A percentile compares a stretch with the other conserved stretches of the same genome.
These are phyloP conservation scores for Solanum hybrid DNA, from an alignment of 305 asterid genomes.

Conservation along the genomic window DNA sequence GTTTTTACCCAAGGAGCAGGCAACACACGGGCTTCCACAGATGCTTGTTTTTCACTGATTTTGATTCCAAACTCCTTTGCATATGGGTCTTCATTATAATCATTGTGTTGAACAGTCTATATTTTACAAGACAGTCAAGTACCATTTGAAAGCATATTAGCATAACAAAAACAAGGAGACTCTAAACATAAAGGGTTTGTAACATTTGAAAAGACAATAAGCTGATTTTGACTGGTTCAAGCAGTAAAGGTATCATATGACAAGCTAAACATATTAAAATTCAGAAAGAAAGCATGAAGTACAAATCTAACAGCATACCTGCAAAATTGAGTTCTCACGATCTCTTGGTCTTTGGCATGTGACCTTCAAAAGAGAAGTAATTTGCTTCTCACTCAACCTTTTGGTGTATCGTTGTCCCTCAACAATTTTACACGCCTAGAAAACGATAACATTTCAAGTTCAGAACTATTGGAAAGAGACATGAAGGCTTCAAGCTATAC, in stretches of 20 bases:
- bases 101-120: slow-evolving; percentile 86
- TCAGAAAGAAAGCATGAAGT: background rate
- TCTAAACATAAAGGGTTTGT: background rate
- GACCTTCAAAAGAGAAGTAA: slow-evolving; percentile 81
- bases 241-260: background rate
- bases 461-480: background rate
- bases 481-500: background rate
- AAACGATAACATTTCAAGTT: background rate
- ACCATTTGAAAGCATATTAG: background rate
- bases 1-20: slow-evolving; percentile 97
- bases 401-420: slow-evolving; percentile 96
- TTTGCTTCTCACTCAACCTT: slow-evolving; percentile 90
- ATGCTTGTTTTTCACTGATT: slow-evolving; percentile 70
- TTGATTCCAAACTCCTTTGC: slow-evolving; percentile 92
- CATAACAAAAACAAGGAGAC: background rate
- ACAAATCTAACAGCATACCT: slow-evolving; percentile 32
- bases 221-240: background rate
- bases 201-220: background rate
- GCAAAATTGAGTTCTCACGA: slow-evolving; percentile 78
- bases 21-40: slow-evolving; percentile 90
- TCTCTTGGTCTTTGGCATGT: slow-evolving; percentile 98
- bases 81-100: slow-evolving; percentile 79
- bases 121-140: slow-evolving; percentile 4
- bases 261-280: background rate
- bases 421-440: slow-evolving; percentile 91